Evolutionary conservation across 2,329 filamentous ascomycete species (phyloP).

Genomic region (Aspergillus pseudoviridinutans): DNA sequence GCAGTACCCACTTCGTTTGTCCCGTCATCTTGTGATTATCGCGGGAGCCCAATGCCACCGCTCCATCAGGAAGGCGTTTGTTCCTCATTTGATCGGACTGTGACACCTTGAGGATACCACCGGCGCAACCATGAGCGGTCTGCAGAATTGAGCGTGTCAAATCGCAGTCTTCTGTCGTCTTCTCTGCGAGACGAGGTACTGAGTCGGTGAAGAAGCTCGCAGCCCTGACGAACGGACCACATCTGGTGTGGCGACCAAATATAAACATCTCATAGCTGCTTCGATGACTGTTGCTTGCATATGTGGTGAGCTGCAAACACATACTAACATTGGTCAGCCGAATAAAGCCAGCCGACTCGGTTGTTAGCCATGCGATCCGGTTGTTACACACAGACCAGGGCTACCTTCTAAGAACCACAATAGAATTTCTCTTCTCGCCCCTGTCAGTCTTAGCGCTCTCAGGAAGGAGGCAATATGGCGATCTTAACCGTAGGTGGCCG

Average conservation of each 20-base stretch:
- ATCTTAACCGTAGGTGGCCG: not conserved
- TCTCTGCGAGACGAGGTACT: conserved; percentile 4
- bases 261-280: not conserved
- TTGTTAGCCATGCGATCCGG: conserved; percentile 3
- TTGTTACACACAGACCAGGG: conserved; percentile 1
- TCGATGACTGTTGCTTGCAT: conserved; percentile 3
- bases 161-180: not conserved
- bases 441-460: not conserved
- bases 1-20: conserved; percentile 17
- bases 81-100: conserved; percentile 13
- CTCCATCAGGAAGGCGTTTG: conserved; percentile 12
- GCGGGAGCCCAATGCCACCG: conserved; percentile 11
- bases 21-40: conserved; percentile 18
- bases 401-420: not conserved
- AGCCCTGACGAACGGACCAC: conserved; percentile 3
- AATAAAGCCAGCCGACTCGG: not conserved
- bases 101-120: conserved; percentile 20
- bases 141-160: conserved; percentile 4
- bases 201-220: conserved; percentile 17
- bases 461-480: not conserved
- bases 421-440: not conserved
- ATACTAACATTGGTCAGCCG: conserved; percentile 1
- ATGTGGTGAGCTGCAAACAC: conserved; percentile 6
- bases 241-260: conserved; percentile 1
- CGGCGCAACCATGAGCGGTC: conserved; percentile 17